A percentile compares a stretch with the other conserved stretches of the same genome.
Evolutionary conservation across 2,329 filamentous ascomycete species (phyloP).

Genomic region (Mycosphaerella sp.): DNA sequence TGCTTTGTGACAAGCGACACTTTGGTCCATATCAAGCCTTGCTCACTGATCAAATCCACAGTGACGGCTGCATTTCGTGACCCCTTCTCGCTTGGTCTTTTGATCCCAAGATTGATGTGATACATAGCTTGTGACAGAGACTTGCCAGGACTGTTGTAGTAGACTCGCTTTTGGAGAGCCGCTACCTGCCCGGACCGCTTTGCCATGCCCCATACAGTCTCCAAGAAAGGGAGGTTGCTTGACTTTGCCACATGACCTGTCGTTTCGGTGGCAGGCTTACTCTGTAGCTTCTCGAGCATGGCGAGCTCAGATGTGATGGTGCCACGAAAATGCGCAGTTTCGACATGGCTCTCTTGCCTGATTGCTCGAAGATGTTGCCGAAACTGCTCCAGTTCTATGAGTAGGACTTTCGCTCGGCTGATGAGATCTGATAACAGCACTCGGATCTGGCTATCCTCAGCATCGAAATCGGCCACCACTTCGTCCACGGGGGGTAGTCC

Average conservation of each 20-base stretch:
- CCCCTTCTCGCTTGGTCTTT: conserved; percentile 13
- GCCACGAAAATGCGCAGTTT: conserved; percentile 31
- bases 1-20: conserved; percentile 60
- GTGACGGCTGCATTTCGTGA: conserved; percentile 32
- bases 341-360: conserved; percentile 34
- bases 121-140: conserved; percentile 23
- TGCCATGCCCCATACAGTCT: conserved; percentile 56
- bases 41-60: conserved; percentile 59
- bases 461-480: background rate
- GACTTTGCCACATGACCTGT: conserved; percentile 53
- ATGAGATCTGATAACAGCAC: conserved; percentile 29
- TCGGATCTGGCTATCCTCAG: conserved; percentile 1
- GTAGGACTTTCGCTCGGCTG: conserved; percentile 34
- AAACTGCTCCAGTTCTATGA: conserved; percentile 40
- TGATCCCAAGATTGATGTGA: conserved; percentile 27
- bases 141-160: conserved; percentile 34
- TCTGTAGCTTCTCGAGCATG: conserved; percentile 29
- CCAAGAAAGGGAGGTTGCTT: conserved; percentile 60
- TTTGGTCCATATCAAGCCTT: conserved; percentile 61
- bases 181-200: conserved; percentile 52
- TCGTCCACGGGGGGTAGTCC: background rate
- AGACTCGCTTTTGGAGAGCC: conserved; percentile 52
- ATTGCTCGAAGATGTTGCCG: conserved; percentile 31
- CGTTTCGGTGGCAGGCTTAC: conserved; percentile 22
- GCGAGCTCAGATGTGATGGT: conserved; percentile 33